Percentiles rank a stretch among this genome's conserved stretches.
phyloP scores from a whole-genome alignment of 139 green algal genomes.

The Micromonas commoda region DNA sequence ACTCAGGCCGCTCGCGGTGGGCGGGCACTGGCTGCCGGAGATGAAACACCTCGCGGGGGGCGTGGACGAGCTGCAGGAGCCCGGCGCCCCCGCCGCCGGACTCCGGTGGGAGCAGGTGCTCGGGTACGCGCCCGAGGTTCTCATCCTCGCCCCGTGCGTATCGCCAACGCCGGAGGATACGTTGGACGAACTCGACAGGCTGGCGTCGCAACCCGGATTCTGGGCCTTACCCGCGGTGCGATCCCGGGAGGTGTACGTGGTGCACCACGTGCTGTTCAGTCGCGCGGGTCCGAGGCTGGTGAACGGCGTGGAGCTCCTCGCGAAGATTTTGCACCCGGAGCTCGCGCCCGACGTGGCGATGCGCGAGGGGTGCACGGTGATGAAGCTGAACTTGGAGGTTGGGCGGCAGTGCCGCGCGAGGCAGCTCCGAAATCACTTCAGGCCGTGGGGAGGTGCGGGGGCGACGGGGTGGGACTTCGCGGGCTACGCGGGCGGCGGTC shows the following conservation, averaged over 20 bases:
- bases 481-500: no score
- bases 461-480: neutral
- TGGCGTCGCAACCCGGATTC: constrained; percentile 66
- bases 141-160: constrained; percentile 53
- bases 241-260: constrained; percentile 62
- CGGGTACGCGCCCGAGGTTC: constrained; percentile 60
- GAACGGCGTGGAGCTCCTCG: constrained; percentile 75
- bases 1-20: constrained; percentile 40
- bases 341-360: constrained; percentile 12
- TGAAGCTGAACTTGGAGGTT: constrained; percentile 60
- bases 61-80: constrained; percentile 39
- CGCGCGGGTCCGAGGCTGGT: constrained; percentile 69
- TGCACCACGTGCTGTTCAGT: constrained; percentile 52
- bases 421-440: constrained; percentile 68
- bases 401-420: constrained; percentile 68
- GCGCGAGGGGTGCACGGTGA: constrained; percentile 19
- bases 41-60: constrained; percentile 58
- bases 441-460: constrained; percentile 30
- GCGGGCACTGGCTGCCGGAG: constrained; percentile 59
- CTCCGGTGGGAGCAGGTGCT: constrained; percentile 49
- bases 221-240: constrained; percentile 74
- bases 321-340: constrained; percentile 58
- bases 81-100: constrained; percentile 42
- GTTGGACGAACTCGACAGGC: constrained; percentile 46
- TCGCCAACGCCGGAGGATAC: constrained; percentile 20